These are phyloP conservation scores for Moesziomyces sp. DNA, from an alignment of 1,284 basidiomycete species.

Conservation along the genomic window DNA sequence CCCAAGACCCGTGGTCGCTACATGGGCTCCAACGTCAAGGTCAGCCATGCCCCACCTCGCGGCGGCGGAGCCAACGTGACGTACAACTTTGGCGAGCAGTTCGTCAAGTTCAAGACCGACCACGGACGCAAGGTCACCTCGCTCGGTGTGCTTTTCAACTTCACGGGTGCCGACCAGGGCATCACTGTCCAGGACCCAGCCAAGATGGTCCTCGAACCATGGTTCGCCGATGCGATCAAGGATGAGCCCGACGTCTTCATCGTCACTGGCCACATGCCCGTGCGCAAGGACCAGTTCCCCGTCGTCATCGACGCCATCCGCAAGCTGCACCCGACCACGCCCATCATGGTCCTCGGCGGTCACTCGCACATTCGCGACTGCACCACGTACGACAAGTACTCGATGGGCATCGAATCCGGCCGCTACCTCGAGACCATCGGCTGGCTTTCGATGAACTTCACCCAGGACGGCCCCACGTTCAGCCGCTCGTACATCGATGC, in stretches of 20 bases:
- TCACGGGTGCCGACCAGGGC: conserved; percentile 55
- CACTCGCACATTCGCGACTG: conserved; percentile 66
- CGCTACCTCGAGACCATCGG: conserved; percentile 59
- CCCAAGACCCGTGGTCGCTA: conserved; percentile 69
- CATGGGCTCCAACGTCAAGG: conserved; percentile 54
- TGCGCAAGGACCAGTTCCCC: conserved; percentile 56
- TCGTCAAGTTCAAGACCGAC: conserved; percentile 53
- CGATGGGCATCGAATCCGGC: conserved; percentile 61
- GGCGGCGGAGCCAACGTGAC: conserved; percentile 26
- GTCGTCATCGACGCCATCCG: conserved; percentile 56
- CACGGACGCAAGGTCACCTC: conserved; percentile 30
- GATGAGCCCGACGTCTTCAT: conserved; percentile 60
- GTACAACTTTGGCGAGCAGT: conserved; percentile 51
- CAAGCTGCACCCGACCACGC: conserved; percentile 53
- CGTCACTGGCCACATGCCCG: conserved; percentile 63
- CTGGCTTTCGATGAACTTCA: conserved; percentile 47
- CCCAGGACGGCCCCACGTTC: conserved; percentile 61
- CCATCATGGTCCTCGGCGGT: conserved; percentile 58
- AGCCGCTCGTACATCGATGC: conserved; percentile 70
- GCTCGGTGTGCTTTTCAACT: conserved; percentile 60
- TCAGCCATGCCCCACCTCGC: conserved; percentile 40
- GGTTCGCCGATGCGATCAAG: conserved; percentile 57
- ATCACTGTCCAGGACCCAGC: conserved; percentile 55
- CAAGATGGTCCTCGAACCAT: conserved; percentile 59
- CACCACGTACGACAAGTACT: conserved; percentile 47